phyloP scores from a whole-genome alignment of 2,329 filamentous ascomycete genomes.

The Elsinoe australis region DNA sequence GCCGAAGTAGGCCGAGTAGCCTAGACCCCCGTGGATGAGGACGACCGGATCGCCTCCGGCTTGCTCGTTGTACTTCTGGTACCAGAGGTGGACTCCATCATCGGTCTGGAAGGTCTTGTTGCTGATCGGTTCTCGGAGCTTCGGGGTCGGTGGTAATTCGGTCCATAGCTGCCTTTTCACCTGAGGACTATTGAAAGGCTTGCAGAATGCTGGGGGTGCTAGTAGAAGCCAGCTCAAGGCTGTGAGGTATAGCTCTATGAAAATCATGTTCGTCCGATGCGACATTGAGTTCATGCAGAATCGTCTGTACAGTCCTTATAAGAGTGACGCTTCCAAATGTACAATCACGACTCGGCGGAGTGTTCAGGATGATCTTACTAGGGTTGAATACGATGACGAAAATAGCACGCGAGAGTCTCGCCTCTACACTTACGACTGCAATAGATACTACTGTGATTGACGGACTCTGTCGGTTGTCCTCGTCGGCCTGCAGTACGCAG shows the following conservation, averaged over 20 bases:
- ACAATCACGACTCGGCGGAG: no score
- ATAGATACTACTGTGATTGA: no score
- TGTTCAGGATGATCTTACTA: neutral
- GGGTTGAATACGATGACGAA: constrained; percentile 1
- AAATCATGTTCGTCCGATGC: no score
- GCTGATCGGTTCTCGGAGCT: constrained; percentile 33
- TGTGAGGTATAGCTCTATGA: no score
- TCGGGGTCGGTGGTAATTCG: constrained; percentile 35
- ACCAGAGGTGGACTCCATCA: constrained; percentile 35
- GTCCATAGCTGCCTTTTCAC: neutral
- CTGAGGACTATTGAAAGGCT: neutral
- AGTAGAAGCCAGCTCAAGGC: no score
- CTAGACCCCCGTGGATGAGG: constrained; percentile 37
- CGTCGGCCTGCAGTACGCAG: no score
- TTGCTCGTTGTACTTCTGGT: constrained; percentile 36
- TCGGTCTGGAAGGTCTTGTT: neutral
- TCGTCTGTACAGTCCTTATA: no score
- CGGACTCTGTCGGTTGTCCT: no score
- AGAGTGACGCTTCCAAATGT: no score
- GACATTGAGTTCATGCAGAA: no score
- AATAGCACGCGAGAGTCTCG: neutral
- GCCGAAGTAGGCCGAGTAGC: constrained; percentile 38
- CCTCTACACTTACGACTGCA: no score
- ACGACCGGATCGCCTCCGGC: constrained; percentile 33
- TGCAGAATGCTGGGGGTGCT: no score